A percentile compares a stretch with the other conserved stretches of the same genome.
Evolutionary conservation across 371 early-diverging fungal genomes (phyloP).

Genomic region (Mucor saturninus): DNA sequence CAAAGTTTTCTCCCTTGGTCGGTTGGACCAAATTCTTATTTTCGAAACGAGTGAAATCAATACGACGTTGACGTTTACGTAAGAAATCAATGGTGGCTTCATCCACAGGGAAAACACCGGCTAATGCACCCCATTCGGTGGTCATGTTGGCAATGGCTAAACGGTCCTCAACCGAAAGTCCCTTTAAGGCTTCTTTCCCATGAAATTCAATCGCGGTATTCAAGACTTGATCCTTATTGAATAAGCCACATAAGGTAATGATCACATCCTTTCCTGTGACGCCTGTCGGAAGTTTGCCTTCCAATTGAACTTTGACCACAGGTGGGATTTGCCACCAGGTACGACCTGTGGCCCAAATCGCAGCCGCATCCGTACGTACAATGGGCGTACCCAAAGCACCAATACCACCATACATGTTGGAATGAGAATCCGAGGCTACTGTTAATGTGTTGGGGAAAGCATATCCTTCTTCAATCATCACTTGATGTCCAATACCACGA

Average conservation of each 20-base stretch:
- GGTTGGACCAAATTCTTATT: conserved; percentile 51
- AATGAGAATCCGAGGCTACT: conserved; percentile 97
- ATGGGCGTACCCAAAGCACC: conserved; percentile 95
- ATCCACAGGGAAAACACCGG: conserved; percentile 95
- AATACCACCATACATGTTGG: conserved; percentile 98
- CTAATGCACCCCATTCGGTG: conserved; percentile 98
- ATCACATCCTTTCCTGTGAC: conserved; percentile 97
- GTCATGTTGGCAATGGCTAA: conserved; percentile 98
- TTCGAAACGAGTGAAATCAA: conserved; percentile 59
- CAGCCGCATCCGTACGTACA: conserved; percentile 96
- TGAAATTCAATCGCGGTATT: conserved; percentile 94
- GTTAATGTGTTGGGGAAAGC: conserved; percentile 91
- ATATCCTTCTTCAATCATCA: conserved; percentile 96
- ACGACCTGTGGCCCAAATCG: conserved; percentile 95
- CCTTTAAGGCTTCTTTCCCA: conserved; percentile 69
- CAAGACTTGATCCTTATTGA: conserved; percentile 88
- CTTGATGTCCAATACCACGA: conserved; percentile 96
- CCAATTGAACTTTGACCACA: conserved; percentile 84
- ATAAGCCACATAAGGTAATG: conserved; percentile 86
- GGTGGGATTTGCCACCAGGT: conserved; percentile 99
- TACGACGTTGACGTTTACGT: conserved; percentile 63
- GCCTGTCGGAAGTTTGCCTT: conserved; percentile 73
- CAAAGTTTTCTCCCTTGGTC: conserved; percentile 48
- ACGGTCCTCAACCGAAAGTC: conserved; percentile 84
- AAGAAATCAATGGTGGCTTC: conserved; percentile 75